Evolutionary conservation across 495 filamentous ascomycete species (phyloP), one percentile per base, ranked within the genome.

Genomic region (Emericellopsis terricola): DNA sequence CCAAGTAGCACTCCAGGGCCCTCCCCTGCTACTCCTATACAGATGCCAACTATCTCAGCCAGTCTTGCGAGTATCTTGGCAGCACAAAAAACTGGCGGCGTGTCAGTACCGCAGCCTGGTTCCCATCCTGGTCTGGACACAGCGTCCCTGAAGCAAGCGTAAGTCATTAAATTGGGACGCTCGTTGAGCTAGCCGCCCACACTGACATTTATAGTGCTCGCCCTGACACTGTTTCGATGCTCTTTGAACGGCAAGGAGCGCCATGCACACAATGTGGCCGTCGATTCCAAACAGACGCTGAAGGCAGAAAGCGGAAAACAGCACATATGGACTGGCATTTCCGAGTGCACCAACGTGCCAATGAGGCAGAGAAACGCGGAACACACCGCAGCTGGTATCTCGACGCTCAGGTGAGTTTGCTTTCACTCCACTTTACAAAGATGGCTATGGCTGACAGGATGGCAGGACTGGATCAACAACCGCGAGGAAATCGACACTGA

Each of bases 241-340:
- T 94, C 4, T 85, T 89, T 51, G 81, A 83, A 38, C 62, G 73
- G 23, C 65, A 76, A 24, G 79, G 87, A 4, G 80, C 84, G 38
- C 74, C 81, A 40, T 97, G 89, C 51, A 77, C 71, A 16, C 86
- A 86, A 24, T 97, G 89, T 58, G 89, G 86, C 32, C 73, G 83
- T 21, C 76, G 89, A 3, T 97, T 96, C 49, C 61, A 63, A 20
- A 63, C 70, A 15, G 78, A 76, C 16, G 77, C 80, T 29, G 69
- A 82, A 41, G 87, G 84, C 18, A 78, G 72, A 40, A 69, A 71
- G 46, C 76, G 75, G 56, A 96, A 96, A 55, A 77, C 78, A n/a
- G 71, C 79, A 1, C 89, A 97, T 56, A 67, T 94, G 52, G 89
- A 97, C 51, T 96, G 87, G 89, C 89, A 97, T 52, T 97, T 97